Conservation (phyloP, 2,329 filamentous ascomycete species). For the Talaromyces rugulosus region DNA sequence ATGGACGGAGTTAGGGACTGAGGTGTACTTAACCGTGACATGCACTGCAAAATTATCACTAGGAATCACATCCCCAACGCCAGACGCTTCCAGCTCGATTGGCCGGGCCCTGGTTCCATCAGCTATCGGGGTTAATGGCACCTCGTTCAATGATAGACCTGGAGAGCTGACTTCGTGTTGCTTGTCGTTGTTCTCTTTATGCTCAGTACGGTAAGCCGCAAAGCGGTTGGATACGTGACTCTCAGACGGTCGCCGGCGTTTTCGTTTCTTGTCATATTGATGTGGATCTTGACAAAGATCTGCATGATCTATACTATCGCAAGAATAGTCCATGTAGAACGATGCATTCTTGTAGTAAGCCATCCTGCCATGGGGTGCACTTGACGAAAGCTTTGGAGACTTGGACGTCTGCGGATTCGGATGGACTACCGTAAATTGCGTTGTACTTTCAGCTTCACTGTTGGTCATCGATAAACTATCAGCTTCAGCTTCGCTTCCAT, state of each 20-base stretch:
- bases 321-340: constrained; percentile 70
- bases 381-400: constrained; percentile 25
- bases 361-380: constrained; percentile 66
- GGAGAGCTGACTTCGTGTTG: constrained; percentile 4
- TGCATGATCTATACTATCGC: background rate
- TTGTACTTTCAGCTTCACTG: constrained; percentile 1
- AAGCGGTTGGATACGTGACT: background rate
- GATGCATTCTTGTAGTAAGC: constrained; percentile 71
- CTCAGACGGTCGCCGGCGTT: background rate
- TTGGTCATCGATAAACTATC: constrained; percentile 3
- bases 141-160: constrained; percentile 4
- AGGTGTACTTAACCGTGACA: constrained; percentile 19
- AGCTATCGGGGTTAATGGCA: background rate
- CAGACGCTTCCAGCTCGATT: constrained; percentile 26
- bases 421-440: background rate
- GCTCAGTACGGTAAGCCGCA: background rate
- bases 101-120: constrained; percentile 18
- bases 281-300: background rate
- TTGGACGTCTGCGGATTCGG: constrained; percentile 16
- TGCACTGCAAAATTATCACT: constrained; percentile 32
- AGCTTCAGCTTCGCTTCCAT: background rate
- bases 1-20: background rate
- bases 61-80: constrained; percentile 28
- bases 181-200: background rate
- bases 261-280: background rate